These are phyloP conservation scores for Paramecium bursaria DNA, from an alignment of 73 alveolate genomes.

Conservation along the genomic window DNA sequence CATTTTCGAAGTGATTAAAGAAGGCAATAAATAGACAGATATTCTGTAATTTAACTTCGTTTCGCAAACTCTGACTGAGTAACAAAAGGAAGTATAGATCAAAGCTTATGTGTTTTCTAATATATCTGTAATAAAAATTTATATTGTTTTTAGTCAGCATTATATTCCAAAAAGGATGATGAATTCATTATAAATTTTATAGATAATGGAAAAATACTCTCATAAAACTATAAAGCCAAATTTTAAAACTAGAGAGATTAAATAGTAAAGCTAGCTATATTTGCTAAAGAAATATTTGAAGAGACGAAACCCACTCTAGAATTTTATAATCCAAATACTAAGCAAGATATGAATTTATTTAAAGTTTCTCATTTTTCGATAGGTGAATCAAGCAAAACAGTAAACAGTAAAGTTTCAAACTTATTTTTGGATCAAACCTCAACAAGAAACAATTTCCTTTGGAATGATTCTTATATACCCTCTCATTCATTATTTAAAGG, in stretches of 20 bases:
- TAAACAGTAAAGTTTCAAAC: conserved; percentile 25
- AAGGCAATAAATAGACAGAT: conserved; percentile 15
- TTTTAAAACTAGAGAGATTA: conserved; percentile 50
- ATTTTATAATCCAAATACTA: conserved; percentile 57
- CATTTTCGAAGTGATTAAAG: conserved; percentile 51
- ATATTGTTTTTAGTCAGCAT: conserved; percentile 29
- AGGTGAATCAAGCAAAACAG: conserved; percentile 43
- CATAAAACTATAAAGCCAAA: conserved; percentile 54
- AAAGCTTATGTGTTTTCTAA: conserved; percentile 44
- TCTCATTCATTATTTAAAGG: conserved; percentile 50
- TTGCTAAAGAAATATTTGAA: conserved; percentile 60
- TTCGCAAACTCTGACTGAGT: conserved; percentile 21
- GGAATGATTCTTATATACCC: conserved; percentile 63
- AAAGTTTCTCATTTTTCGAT: conserved; percentile 50
- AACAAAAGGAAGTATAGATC: conserved; percentile 16
- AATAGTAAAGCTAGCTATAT: conserved; percentile 53
- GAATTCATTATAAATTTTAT: conserved; percentile 57
- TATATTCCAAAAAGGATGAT: conserved; percentile 59
- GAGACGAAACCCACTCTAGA: conserved; percentile 55
- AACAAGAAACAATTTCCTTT: conserved; percentile 41
- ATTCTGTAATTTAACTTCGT: conserved; percentile 46
- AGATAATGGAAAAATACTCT: conserved; percentile 54
- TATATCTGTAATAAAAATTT: conserved; percentile 6
- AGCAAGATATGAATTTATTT: conserved; percentile 48
- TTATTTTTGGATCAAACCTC: conserved; percentile 38